phyloP scores from a whole-genome alignment of 345 rosid genomes.

The Eucalyptus tenuipes region DNA sequence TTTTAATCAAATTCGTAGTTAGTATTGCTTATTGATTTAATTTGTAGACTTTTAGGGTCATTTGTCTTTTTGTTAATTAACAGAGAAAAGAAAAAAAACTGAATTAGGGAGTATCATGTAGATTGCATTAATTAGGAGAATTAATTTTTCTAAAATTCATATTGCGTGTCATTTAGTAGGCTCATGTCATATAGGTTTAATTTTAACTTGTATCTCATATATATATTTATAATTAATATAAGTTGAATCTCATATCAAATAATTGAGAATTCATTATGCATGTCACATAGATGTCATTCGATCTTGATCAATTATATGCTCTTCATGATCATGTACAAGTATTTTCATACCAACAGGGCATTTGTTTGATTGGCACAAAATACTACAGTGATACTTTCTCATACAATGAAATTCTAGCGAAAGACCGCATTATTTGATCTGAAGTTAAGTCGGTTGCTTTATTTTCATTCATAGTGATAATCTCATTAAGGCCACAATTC shows the following conservation, averaged over 20 bases:
- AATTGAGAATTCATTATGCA: neutral
- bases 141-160: neutral
- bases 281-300: neutral
- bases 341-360: neutral
- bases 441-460: neutral
- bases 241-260: neutral
- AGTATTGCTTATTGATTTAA: neutral
- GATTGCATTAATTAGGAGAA: neutral
- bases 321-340: neutral
- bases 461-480: neutral
- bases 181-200: neutral
- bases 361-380: neutral
- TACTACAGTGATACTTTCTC: neutral
- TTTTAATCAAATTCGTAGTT: neutral
- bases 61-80: neutral
- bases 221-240: too few species aligned
- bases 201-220: neutral
- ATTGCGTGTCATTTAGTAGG: neutral
- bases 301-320: neutral
- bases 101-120: neutral
- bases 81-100: neutral
- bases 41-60: neutral
- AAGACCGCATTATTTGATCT: too few species aligned
- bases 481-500: neutral
- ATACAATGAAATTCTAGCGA: neutral